Percentiles rank a stretch among this genome's conserved stretches.
Conservation (phyloP, 1,139 yeast genomes). For the Debaryomycetaceae sp. region DNA sequence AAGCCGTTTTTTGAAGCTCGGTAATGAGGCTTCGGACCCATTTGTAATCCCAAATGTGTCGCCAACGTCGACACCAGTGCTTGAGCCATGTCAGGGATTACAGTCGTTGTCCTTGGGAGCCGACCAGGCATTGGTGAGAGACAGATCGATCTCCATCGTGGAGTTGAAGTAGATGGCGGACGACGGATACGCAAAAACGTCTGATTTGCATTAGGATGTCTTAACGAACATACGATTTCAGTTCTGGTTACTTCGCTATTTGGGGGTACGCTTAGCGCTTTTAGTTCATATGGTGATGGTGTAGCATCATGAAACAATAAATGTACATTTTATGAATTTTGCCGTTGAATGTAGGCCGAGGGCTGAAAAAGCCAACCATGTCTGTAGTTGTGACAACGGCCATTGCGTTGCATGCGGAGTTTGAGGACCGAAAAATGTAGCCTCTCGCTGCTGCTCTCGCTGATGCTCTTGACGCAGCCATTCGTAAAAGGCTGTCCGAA, state of each 20-base stretch:
- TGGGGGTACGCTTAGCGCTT: background rate
- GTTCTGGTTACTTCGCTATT: background rate
- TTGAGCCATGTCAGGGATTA: conserved; percentile 7
- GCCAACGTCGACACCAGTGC: conserved; percentile 47
- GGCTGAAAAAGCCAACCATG: background rate
- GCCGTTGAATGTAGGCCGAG: background rate
- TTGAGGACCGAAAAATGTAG: too few relatives aligned
- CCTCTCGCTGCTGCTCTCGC: too few relatives aligned
- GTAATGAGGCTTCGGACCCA: conserved; percentile 56
- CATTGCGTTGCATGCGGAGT: too few relatives aligned
- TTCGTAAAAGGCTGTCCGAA: too few relatives aligned
- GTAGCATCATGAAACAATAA: background rate
- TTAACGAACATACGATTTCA: background rate
- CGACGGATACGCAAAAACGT: background rate
- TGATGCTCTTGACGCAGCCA: too few relatives aligned
- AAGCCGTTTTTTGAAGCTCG: conserved; percentile 43
- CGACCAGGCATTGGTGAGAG: conserved; percentile 10
- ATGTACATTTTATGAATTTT: background rate
- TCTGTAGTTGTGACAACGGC: too few relatives aligned
- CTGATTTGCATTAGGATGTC: background rate
- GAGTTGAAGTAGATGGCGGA: conserved; percentile 17
- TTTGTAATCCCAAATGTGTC: conserved; percentile 63
- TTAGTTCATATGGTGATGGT: background rate
- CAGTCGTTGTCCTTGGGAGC: background rate
- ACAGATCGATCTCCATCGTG: conserved; percentile 24